phyloP scores from a whole-genome alignment of 176 grass and related monocot species.

The Oryza brachyantha region DNA sequence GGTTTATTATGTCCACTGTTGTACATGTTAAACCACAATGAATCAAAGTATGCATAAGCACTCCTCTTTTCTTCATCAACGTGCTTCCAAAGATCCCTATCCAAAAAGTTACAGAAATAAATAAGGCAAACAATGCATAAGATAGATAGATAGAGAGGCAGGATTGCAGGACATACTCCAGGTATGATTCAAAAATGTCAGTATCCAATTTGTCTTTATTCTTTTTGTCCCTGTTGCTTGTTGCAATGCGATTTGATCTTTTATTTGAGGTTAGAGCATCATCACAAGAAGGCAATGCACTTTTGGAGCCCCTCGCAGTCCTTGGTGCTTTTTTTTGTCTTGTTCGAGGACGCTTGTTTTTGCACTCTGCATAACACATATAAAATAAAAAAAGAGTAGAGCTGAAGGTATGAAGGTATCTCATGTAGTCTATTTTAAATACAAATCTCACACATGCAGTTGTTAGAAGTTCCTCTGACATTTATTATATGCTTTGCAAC shows the following conservation, averaged over 20 bases:
- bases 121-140: neutral
- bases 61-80: conserved; percentile 74
- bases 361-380: conserved; percentile 37
- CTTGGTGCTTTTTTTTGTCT: conserved; percentile 35
- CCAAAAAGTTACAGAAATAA: conserved; percentile 28
- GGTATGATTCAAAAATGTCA: conserved; percentile 63
- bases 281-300: conserved; percentile 25
- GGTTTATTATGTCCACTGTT: conserved; percentile 33
- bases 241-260: conserved; percentile 38
- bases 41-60: conserved; percentile 73
- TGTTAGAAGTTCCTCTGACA: neutral
- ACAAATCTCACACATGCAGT: neutral
- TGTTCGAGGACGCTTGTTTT: conserved; percentile 39
- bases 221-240: conserved; percentile 31
- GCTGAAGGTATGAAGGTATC: neutral
- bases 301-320: neutral
- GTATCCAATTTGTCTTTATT: conserved; percentile 67
- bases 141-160: neutral
- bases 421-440: neutral
- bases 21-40: conserved; percentile 91
- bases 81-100: conserved; percentile 69
- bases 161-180: conserved; percentile 71
- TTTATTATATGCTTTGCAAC: neutral
- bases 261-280: conserved; percentile 30
- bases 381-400: conserved; percentile 24